Base-by-base conservation (phyloP, 305 asterid genomes). In the Solanum hybrid region DNA sequence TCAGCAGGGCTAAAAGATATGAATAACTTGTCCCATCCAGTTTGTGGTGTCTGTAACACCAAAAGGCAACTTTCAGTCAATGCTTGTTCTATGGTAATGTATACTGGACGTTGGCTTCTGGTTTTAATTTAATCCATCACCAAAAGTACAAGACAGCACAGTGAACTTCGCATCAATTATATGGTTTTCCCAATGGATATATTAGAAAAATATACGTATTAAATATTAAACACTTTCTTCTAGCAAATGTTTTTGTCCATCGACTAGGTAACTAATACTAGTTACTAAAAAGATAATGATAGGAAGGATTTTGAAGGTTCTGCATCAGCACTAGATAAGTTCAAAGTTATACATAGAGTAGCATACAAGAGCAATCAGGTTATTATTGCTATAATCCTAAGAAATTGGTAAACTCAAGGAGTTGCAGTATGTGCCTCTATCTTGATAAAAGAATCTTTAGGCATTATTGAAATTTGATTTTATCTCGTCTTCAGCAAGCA, bases 1-100 rank as follows among this genome's bases (percentile, higher is more conserved):
- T 98, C 99, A 73, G 93, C 92, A 88, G 99, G 94, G 92, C 95
- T 92, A 90, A 95, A 94, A 34, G 99, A 94, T 95, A 98, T 93
- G 90, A 97, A 97, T 90, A 98, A 92, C 95, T 98, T 98, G 90
- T 98, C 99, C 99, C 99, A 98, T 92, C 99, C 99, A 89, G 88
- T 91, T 90, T 94, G 99, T 88, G 99, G 99, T 94, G 96, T 91
- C 99, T 98, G 98, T 92, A 93, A 89, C 79, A 90, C 90, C 82
- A 91, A 90, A 84, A 87, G 82, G 26, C 84, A 79, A 31, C 24
- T 77, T 79, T 89, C 68, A 79, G 31, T 57, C 39, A 26, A 79
- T 79, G 70, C 80, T 78, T 61, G 87, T 77, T 24, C 80, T 38
- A 86, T 65, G 5, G 75, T 3, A 86, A 73, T 84, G 38, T 85